These are phyloP conservation scores for Diplodia sapinea DNA, from an alignment of 2,329 filamentous ascomycete genomes.

Conservation along the genomic window DNA sequence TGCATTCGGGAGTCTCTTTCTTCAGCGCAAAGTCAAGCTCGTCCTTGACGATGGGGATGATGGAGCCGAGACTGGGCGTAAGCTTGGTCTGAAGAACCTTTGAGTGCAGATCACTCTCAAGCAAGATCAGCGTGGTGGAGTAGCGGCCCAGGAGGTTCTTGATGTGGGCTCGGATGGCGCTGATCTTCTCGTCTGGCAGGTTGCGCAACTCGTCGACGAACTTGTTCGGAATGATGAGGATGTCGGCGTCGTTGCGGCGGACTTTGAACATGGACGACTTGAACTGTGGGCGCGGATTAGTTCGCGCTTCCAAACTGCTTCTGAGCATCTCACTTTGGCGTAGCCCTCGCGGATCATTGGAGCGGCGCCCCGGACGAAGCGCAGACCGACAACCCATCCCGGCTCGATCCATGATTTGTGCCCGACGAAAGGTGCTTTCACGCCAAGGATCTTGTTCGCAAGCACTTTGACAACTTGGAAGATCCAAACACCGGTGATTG, in stretches of 20 bases:
- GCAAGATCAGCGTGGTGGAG: not conserved
- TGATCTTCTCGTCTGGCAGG: constrained; percentile 28
- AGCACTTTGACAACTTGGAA: too few species aligned
- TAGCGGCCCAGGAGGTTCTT: constrained; percentile 6
- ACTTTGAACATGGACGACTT: constrained; percentile 27
- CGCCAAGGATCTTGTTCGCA: too few species aligned
- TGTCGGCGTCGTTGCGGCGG: constrained; percentile 22
- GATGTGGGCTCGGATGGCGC: constrained; percentile 24
- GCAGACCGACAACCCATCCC: not conserved
- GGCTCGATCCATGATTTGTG: not conserved
- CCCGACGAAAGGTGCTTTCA: too few species aligned
- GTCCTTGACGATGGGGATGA: too few species aligned
- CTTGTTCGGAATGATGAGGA: constrained; percentile 30
- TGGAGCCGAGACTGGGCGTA: too few species aligned
- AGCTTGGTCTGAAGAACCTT: too few species aligned
- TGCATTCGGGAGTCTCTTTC: too few species aligned
- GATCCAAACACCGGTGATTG: too few species aligned
- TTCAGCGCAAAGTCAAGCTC: too few species aligned
- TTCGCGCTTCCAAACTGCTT: too few species aligned
- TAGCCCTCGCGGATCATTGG: not conserved
- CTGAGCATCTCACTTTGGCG: not conserved
- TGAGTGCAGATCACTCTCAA: too few species aligned
- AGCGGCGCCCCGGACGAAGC: not conserved
- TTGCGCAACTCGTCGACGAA: constrained; percentile 31
- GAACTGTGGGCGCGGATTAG: not conserved